Evolutionary conservation across 371 early-diverging fungal genomes (phyloP).

Genomic region (Haplosporangium sp.): DNA sequence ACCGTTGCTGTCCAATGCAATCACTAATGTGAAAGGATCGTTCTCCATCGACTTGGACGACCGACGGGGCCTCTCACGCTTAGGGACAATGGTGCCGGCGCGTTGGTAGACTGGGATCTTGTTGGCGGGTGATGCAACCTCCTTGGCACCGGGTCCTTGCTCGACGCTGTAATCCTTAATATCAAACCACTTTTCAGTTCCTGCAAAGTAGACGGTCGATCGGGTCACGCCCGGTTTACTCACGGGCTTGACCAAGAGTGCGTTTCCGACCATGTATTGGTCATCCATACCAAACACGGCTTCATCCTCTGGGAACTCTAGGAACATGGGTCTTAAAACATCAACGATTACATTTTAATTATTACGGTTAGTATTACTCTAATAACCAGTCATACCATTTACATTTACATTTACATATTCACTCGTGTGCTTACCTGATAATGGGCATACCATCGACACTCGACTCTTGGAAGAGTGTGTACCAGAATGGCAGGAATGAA

Average conservation of each 20-base stretch:
- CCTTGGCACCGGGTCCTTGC: constrained; percentile 59
- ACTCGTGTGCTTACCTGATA: constrained; percentile 62
- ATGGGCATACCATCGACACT: constrained; percentile 75
- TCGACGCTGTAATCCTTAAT: constrained; percentile 63
- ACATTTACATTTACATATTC: neutral
- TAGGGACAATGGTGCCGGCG: constrained; percentile 89
- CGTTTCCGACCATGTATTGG: constrained; percentile 85
- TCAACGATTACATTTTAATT: neutral
- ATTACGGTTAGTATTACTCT: too few species aligned
- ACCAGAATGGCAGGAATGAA: constrained; percentile 81
- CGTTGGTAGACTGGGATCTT: constrained; percentile 86
- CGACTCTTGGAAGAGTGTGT: constrained; percentile 83
- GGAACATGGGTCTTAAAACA: constrained; percentile 75
- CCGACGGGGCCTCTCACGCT: constrained; percentile 88
- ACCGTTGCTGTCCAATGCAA: constrained; percentile 79
- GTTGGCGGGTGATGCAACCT: constrained; percentile 75
- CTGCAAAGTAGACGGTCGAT: constrained; percentile 80
- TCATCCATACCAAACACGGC: constrained; percentile 78
- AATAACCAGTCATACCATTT: neutral
- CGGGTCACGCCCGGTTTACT: constrained; percentile 62
- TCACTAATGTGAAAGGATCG: constrained; percentile 93
- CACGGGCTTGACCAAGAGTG: constrained; percentile 84
- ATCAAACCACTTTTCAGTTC: constrained; percentile 55
- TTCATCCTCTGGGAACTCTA: constrained; percentile 84
- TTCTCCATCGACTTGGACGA: constrained; percentile 80